Evolutionary conservation across 2,329 filamentous ascomycete genomes (phyloP).

Genomic region (Neophaeococcomyces mojaviensis): DNA sequence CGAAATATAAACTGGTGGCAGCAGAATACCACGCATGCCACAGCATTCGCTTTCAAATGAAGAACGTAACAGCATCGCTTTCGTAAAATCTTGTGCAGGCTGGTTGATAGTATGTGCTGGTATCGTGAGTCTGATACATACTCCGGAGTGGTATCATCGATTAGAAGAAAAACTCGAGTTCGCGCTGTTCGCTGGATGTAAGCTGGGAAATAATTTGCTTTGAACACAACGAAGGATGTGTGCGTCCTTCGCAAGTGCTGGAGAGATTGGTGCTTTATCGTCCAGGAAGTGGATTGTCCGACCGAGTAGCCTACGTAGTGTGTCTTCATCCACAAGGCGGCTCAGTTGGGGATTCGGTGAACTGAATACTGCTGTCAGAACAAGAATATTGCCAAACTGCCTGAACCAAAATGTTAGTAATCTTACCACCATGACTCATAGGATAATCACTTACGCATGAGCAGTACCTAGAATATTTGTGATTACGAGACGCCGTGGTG

Average conservation of each 20-base stretch:
- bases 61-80: neutral
- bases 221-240: constrained; percentile 58
- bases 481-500: constrained; percentile 63
- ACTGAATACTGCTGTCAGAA: constrained; percentile 73
- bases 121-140: too few species aligned
- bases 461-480: constrained; percentile 96
- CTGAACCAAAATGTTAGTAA: constrained; percentile 41
- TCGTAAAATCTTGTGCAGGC: neutral
- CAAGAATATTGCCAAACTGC: constrained; percentile 93
- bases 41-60: neutral
- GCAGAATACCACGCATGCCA: too few species aligned
- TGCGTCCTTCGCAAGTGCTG: constrained; percentile 66
- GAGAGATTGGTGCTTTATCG: constrained; percentile 63
- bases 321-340: constrained; percentile 48
- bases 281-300: constrained; percentile 72
- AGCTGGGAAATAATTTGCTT: constrained; percentile 31
- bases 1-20: too few species aligned
- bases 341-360: constrained; percentile 50
- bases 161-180: constrained; percentile 4
- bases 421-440: constrained; percentile 3
- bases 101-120: too few species aligned
- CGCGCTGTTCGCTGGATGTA: neutral
- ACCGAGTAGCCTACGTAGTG: constrained; percentile 55
- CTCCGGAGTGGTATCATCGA: too few species aligned
- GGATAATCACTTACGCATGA: constrained; percentile 67